A percentile compares a stretch with the other conserved stretches of the same genome.
These are phyloP conservation scores for Coelastrella sp. DNA, from an alignment of 139 green algal species.

Conservation along the genomic window DNA sequence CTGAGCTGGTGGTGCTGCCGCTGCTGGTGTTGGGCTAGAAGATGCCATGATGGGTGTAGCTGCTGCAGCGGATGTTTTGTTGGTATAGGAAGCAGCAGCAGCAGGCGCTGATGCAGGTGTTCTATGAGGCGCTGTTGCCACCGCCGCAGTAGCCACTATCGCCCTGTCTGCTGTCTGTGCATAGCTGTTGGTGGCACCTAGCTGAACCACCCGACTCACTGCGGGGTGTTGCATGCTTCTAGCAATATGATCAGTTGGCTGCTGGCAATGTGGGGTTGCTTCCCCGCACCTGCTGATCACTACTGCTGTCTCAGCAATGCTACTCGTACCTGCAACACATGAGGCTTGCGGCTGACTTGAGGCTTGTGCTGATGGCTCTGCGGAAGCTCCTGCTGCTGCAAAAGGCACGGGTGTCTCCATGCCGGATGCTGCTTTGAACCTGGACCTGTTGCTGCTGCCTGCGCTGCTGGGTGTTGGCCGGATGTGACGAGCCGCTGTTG, in stretches of 20 bases:
- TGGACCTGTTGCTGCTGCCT: slow-evolving; percentile 11
- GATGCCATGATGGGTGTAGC: background rate
- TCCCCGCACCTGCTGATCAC: too few species aligned
- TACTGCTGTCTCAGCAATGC: too few species aligned
- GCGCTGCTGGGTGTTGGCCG: background rate
- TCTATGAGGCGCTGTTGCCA: background rate
- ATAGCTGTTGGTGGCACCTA: background rate
- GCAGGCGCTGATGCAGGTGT: slow-evolving; percentile 29
- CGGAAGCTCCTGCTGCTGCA: background rate
- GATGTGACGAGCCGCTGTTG: background rate
- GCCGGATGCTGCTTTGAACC: slow-evolving; percentile 12
- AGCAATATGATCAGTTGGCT: too few species aligned
- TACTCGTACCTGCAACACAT: too few species aligned
- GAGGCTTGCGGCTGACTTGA: background rate
- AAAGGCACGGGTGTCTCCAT: slow-evolving; percentile 28
- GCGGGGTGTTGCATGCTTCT: background rate
- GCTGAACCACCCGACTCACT: background rate
- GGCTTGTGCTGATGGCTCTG: background rate
- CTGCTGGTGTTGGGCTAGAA: too few species aligned
- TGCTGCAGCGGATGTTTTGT: background rate
- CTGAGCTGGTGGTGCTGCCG: slow-evolving; percentile 20
- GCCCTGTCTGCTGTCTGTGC: background rate
- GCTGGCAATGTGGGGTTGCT: too few species aligned
- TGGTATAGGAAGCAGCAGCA: too few species aligned
- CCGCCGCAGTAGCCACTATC: background rate